Evolutionary conservation across 2,329 filamentous ascomycete species (phyloP), one percentile per base, ranked within the genome.

Genomic region (Ophiostoma australiae): DNA sequence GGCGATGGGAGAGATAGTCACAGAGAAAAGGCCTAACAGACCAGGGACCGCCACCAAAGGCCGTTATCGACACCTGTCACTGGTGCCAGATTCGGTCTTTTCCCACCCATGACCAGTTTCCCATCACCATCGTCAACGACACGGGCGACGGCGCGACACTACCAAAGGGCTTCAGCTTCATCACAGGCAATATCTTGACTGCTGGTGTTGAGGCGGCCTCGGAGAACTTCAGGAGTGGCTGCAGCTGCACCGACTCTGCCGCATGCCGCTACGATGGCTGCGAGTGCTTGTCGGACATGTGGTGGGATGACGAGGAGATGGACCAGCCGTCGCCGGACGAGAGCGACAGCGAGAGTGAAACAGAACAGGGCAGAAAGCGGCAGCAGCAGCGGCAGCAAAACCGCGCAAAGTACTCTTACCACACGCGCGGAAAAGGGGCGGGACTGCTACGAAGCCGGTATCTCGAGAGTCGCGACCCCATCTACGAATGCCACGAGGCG

Each of bases 401-500:
- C 11, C 78, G 76, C 70, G 80, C 80, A 73, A 76, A 76, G 17
- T 91, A 91, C 73, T 89, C 90, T 0, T 94, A 94, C 77, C 85
- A 88, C 76, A 81, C 82, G 5, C 81, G 81, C 33, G 87, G 87
- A 0, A 75, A 76, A 13, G 84, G 84, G 71, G 82, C 82, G 1
- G 87, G 85, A 0, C 80, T 85, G 23, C 78, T 91, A 65, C 81
- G 86, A 23, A 81, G 82, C 35, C 81, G 82, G 63, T 81, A 86
- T 63, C 81, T 89, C 15, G 75, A 82, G 33, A 87, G 85, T 35
- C 83, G 85, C 55, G 78, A 84, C 44, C 87, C 90, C 0, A 90
- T 96, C 71, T 94, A 94, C 79, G 92, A 96, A 76, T 96, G 92
- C 77, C 92, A 95, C 75, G 81, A 84, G 1, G 86, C 84, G 10